Conservation (phyloP, 2,329 filamentous ascomycete species). For the Boeremia lycopersici region DNA sequence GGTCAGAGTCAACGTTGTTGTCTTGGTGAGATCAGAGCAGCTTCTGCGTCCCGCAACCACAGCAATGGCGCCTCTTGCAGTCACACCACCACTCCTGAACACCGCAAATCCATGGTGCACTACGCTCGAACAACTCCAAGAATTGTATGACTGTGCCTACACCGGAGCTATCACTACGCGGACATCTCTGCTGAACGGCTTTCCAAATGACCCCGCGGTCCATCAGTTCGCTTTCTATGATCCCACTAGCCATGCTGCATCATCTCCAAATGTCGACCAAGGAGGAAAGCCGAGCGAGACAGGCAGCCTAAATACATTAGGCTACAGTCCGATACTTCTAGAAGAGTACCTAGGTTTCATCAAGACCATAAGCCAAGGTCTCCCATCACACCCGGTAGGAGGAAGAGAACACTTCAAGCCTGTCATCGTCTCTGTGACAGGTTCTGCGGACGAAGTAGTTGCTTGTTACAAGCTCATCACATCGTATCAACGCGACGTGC, state of each 20-base stretch:
- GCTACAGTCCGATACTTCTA: constrained; percentile 72
- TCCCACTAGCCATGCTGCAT: constrained; percentile 43
- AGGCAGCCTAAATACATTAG: constrained; percentile 68
- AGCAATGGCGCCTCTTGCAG: constrained; percentile 50
- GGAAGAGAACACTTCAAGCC: constrained; percentile 55
- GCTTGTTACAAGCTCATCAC: constrained; percentile 61
- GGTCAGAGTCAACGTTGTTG: not conserved
- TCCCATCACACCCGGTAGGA: not conserved
- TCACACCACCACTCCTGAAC: constrained; percentile 73
- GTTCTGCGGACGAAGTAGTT: constrained; percentile 62
- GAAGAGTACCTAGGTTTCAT: constrained; percentile 65
- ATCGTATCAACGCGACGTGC: constrained; percentile 36
- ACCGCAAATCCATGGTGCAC: constrained; percentile 80
- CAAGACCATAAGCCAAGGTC: constrained; percentile 50
- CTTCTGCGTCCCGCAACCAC: not conserved
- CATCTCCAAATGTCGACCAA: constrained; percentile 26
- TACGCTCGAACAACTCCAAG: constrained; percentile 63
- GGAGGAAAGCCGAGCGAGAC: constrained; percentile 32
- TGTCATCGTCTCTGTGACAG: constrained; percentile 74
- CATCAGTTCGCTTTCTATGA: constrained; percentile 74
- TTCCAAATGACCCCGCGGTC: constrained; percentile 62
- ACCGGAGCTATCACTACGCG: constrained; percentile 78
- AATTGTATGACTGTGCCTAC: constrained; percentile 64
- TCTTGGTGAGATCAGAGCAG: not conserved
- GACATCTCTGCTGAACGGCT: constrained; percentile 70